Evolutionary conservation across 2,329 filamentous ascomycete species (phyloP).

Genomic region (Neonectria coccinea): DNA sequence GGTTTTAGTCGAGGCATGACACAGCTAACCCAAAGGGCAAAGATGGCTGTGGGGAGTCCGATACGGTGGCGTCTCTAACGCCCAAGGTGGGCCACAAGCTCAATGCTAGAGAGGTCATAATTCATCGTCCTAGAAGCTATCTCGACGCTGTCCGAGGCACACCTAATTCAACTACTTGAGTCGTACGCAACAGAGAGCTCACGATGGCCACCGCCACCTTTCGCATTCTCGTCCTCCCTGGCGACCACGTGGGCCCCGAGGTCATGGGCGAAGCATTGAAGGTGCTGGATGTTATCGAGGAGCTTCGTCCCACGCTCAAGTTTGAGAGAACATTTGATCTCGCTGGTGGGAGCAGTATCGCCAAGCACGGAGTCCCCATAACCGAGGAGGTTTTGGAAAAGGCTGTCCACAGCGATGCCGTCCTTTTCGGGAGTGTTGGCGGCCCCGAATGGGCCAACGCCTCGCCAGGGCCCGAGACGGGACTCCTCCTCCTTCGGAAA

Average conservation of each 20-base stretch:
- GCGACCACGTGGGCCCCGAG: constrained; percentile 61
- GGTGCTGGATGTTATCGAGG: constrained; percentile 57
- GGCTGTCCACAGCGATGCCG: constrained; percentile 55
- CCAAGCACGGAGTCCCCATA: constrained; percentile 58
- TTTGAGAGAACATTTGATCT: constrained; percentile 48
- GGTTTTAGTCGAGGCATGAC: too few species aligned
- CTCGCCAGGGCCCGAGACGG: constrained; percentile 59
- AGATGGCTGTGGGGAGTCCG: constrained; percentile 12
- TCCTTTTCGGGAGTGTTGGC: constrained; percentile 62
- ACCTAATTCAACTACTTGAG: not conserved
- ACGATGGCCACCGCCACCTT: constrained; percentile 34
- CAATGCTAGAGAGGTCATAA: constrained; percentile 1
- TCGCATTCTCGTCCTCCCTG: constrained; percentile 57
- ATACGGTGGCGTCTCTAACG: not conserved
- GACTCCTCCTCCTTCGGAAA: constrained; percentile 55
- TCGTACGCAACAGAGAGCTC: not conserved
- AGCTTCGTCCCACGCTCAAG: constrained; percentile 44
- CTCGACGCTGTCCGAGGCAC: not conserved
- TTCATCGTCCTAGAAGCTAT: constrained; percentile 5
- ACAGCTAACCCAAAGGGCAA: not conserved
- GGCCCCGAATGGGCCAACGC: constrained; percentile 59
- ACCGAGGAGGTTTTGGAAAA: constrained; percentile 57
- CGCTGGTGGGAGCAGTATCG: constrained; percentile 54
- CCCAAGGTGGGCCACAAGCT: not conserved
- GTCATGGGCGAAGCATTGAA: constrained; percentile 60